These are phyloP conservation scores for Aspergillus ochraceus DNA, from an alignment of 2,329 filamentous ascomycete species.

Conservation along the genomic window DNA sequence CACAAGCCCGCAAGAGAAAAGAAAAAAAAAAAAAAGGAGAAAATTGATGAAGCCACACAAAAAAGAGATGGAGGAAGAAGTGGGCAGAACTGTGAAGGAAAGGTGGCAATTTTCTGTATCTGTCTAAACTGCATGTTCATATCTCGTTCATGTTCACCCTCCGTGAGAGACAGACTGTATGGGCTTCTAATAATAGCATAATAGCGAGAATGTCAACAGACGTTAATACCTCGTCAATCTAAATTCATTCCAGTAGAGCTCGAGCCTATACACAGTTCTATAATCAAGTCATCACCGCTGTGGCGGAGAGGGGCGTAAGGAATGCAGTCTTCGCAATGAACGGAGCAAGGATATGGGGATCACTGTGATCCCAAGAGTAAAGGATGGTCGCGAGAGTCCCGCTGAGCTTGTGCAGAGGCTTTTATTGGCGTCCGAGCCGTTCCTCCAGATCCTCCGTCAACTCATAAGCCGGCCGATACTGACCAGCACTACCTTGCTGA, in stretches of 20 bases:
- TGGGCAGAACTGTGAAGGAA: not conserved
- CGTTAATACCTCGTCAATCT: slow-evolving; percentile 3
- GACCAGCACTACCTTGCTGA: slow-evolving; percentile 23
- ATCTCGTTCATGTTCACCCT: slow-evolving; percentile 20
- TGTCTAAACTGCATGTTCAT: slow-evolving; percentile 17
- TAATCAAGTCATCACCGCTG: not conserved
- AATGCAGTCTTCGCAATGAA: not conserved
- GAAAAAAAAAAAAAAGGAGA: slow-evolving; percentile 2
- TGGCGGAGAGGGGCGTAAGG: not conserved
- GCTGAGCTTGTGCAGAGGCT: not conserved
- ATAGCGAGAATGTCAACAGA: slow-evolving; percentile 12
- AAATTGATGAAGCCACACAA: not conserved
- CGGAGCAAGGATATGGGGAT: not conserved
- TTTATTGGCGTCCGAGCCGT: slow-evolving; percentile 68
- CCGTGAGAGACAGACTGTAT: slow-evolving; percentile 5
- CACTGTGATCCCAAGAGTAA: no score
- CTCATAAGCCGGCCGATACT: slow-evolving; percentile 73
- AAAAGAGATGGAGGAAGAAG: slow-evolving; percentile 1
- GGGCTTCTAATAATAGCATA: not conserved
- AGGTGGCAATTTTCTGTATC: slow-evolving; percentile 22
- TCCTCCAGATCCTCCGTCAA: slow-evolving; percentile 74
- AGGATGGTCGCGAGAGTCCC: no score
- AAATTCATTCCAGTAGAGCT: not conserved
- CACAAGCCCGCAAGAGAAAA: not conserved
- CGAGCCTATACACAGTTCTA: not conserved